These are phyloP conservation scores for Phytopythium mirpurense DNA, from an alignment of 352 stramenopile species.

Conservation along the genomic window DNA sequence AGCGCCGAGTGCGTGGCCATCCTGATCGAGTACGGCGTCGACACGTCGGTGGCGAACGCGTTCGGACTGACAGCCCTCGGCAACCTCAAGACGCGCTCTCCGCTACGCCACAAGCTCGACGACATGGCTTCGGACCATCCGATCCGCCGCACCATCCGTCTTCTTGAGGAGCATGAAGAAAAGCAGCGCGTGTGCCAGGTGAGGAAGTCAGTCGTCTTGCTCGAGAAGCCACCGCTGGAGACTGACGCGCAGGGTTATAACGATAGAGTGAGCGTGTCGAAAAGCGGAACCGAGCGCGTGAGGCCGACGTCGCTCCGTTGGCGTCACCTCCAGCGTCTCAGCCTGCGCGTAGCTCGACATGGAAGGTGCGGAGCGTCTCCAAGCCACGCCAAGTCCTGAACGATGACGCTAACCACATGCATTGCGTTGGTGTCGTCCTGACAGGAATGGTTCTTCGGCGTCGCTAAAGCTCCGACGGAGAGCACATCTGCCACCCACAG, in stretches of 20 bases:
- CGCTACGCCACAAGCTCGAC: conserved; percentile 61
- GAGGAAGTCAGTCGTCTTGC: background rate
- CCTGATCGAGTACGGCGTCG: conserved; percentile 57
- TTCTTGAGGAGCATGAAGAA: conserved; percentile 36
- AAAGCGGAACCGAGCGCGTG: background rate
- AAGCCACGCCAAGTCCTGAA: background rate
- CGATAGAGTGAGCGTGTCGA: background rate
- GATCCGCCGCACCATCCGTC: conserved; percentile 36
- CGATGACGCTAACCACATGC: background rate
- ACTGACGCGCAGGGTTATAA: background rate
- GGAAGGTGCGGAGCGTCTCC: background rate
- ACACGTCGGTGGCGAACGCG: conserved; percentile 36
- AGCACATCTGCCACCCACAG: background rate
- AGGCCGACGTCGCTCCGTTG: background rate
- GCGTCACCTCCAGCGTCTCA: background rate
- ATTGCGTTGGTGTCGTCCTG: background rate
- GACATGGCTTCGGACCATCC: conserved; percentile 43
- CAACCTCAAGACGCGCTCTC: conserved; percentile 60
- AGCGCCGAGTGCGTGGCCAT: conserved; percentile 59
- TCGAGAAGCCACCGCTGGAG: background rate
- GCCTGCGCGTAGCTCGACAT: background rate
- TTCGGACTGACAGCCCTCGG: conserved; percentile 44
- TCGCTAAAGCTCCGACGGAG: background rate
- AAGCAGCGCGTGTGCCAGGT: conserved; percentile 2
- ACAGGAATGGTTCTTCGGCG: conserved; percentile 22